Conservation (phyloP, 345 rosid species). For the Aquilaria yunnanensis region DNA sequence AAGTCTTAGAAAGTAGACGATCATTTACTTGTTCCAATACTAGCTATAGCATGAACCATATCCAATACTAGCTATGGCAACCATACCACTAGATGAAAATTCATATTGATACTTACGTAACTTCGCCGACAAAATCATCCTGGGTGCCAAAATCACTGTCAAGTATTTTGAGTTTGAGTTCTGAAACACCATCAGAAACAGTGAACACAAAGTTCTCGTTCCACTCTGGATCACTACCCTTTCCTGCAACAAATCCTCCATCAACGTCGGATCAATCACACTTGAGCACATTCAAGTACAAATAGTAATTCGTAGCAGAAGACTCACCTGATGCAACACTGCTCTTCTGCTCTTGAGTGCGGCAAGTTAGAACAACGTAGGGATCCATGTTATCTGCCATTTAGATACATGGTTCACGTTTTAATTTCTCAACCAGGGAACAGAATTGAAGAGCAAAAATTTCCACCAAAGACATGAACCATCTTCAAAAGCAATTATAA, state of each 20-base stretch:
- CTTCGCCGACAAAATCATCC: conserved; percentile 73
- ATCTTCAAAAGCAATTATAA: too few relatives aligned
- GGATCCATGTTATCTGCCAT: conserved; percentile 64
- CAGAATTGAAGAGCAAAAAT: too few relatives aligned
- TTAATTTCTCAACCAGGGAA: too few relatives aligned
- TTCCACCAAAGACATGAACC: too few relatives aligned
- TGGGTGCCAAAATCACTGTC: conserved; percentile 54
- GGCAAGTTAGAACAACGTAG: conserved; percentile 53
- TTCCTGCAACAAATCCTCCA: conserved; percentile 26
- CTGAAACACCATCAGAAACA: conserved; percentile 42
- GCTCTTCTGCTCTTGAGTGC: conserved; percentile 73
- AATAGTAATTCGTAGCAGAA: neutral
- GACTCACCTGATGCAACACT: conserved; percentile 56
- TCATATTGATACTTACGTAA: conserved; percentile 34
- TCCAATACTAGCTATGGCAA: too few relatives aligned
- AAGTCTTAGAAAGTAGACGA: too few relatives aligned
- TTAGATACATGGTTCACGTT: neutral
- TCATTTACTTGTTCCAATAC: too few relatives aligned
- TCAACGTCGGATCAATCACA: neutral
- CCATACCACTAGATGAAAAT: neutral
- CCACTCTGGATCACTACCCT: conserved; percentile 70
- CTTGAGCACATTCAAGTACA: neutral
- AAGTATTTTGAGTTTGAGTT: conserved; percentile 47
- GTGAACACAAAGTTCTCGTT: conserved; percentile 71
- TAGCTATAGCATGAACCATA: too few relatives aligned